Percentiles rank a stretch among this genome's conserved stretches.
phyloP scores from a whole-genome alignment of 176 grass and related monocot species.

The Zea mays region DNA sequence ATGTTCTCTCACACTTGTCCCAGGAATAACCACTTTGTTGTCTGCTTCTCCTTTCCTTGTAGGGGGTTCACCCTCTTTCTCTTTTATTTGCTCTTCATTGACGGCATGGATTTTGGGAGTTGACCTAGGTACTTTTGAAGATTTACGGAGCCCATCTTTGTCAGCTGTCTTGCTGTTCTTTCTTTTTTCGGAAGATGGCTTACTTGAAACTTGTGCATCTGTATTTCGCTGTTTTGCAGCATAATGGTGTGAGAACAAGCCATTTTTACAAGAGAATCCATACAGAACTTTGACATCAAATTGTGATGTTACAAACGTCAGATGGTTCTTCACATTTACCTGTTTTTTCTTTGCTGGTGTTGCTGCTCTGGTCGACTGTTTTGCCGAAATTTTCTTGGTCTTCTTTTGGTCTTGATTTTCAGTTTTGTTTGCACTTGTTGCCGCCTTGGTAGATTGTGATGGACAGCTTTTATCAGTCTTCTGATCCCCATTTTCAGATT shows the following conservation, averaged over 20 bases:
- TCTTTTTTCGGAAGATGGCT: slow-evolving; percentile 49
- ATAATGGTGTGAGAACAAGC: slow-evolving; percentile 32
- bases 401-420: slow-evolving; percentile 38
- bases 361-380: slow-evolving; percentile 40
- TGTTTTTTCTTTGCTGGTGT: slow-evolving; percentile 54
- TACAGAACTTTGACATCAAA: slow-evolving; percentile 5
- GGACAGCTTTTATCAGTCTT: slow-evolving; percentile 41
- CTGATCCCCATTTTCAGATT: slow-evolving; percentile 54
- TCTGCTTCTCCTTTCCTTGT: slow-evolving; percentile 41
- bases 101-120: slow-evolving; percentile 36
- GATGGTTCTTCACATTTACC: slow-evolving; percentile 47
- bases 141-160: slow-evolving; percentile 61
- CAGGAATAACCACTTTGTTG: slow-evolving; percentile 42
- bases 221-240: slow-evolving; percentile 59
- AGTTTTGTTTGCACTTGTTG: slow-evolving; percentile 50
- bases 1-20: slow-evolving; percentile 29
- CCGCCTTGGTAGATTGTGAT: slow-evolving; percentile 45
- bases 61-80: slow-evolving; percentile 27
- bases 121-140: slow-evolving; percentile 63
- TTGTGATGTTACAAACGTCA: slow-evolving; percentile 6
- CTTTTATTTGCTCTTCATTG: slow-evolving; percentile 54
- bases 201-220: slow-evolving; percentile 41
- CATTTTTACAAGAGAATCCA: slow-evolving; percentile 20
- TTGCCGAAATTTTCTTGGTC: slow-evolving; percentile 35
- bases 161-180: slow-evolving; percentile 53